A percentile compares a stretch with the other conserved stretches of the same genome.
Conservation (phyloP, 805 yeast genomes). For the Lachancea dasiensis region DNA sequence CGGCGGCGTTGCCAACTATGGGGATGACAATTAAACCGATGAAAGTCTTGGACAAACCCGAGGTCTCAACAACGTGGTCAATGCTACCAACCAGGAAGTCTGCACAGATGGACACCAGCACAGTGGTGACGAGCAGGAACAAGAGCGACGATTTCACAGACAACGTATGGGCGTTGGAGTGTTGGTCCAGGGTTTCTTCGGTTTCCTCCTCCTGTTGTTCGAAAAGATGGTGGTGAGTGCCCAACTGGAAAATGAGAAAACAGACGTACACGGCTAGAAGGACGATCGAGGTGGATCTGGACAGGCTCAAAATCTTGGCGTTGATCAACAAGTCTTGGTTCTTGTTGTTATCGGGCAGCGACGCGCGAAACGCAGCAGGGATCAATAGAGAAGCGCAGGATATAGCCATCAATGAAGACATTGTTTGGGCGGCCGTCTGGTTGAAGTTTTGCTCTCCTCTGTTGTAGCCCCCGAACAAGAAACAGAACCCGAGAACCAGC, state of each 20-base stretch:
- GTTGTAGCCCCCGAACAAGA: conserved; percentile 85
- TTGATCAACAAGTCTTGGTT: conserved; percentile 33
- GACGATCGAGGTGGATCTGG: conserved; percentile 81
- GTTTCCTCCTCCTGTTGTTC: conserved; percentile 46
- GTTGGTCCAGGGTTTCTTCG: conserved; percentile 31
- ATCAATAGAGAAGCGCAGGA: conserved; percentile 83
- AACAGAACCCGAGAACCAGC: conserved; percentile 92
- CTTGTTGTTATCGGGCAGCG: conserved; percentile 47
- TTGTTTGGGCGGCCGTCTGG: conserved; percentile 96
- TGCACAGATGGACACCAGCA: conserved; percentile 83
- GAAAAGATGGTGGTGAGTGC: conserved; percentile 74
- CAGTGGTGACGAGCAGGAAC: conserved; percentile 56
- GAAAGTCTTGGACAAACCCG: conserved; percentile 90
- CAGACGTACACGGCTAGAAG: conserved; percentile 70
- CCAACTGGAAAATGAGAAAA: conserved; percentile 81
- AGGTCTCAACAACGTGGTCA: conserved; percentile 74
- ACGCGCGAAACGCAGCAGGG: conserved; percentile 94
- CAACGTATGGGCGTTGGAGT: conserved; percentile 33
- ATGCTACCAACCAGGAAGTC: conserved; percentile 92
- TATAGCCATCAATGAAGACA: conserved; percentile 89
- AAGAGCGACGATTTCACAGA: conserved; percentile 48
- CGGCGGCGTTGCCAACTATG: conserved; percentile 98
- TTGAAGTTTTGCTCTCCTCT: conserved; percentile 83
- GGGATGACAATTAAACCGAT: conserved; percentile 92
- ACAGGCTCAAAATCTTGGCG: conserved; percentile 56